A percentile compares a stretch with the other conserved stretches of the same genome.
Conservation (phyloP, 2,329 filamentous ascomycete species). For the Niveomyces coronatus region DNA sequence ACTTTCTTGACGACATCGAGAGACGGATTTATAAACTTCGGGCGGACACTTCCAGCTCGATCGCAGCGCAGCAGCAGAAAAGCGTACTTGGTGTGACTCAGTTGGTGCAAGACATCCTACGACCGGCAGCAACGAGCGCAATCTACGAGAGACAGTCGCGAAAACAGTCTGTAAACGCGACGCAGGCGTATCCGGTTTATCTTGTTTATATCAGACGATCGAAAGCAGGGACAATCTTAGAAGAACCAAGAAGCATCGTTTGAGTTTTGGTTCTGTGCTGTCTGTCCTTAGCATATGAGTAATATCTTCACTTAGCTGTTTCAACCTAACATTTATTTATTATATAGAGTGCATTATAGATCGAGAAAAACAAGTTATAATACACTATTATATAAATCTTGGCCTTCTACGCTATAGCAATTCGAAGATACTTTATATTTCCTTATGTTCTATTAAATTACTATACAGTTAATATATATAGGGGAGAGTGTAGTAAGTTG, state of each 20-base stretch:
- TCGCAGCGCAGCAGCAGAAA: conserved; percentile 2
- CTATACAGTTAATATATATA: too few species aligned
- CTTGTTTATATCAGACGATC: conserved; percentile 1
- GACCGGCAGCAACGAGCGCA: background rate
- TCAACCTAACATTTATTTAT: too few species aligned
- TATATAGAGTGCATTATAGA: too few species aligned
- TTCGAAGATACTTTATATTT: too few species aligned
- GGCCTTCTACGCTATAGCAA: too few species aligned
- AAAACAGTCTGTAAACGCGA: background rate
- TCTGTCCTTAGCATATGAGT: too few species aligned
- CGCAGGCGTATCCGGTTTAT: background rate
- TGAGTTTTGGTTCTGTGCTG: too few species aligned
- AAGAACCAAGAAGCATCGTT: background rate
- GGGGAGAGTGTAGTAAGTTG: too few species aligned
- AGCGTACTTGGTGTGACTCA: conserved; percentile 2
- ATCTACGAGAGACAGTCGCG: conserved; percentile 1
- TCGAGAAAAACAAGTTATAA: too few species aligned
- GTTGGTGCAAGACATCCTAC: background rate
- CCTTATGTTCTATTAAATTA: too few species aligned
- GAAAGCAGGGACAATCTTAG: conserved; percentile 2
- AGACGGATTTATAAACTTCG: background rate
- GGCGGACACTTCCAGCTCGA: background rate
- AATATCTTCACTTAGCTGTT: too few species aligned
- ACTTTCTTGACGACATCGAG: conserved; percentile 6
- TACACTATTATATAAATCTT: too few species aligned